Evolutionary conservation across 192 early-diverging fungal genomes (phyloP).

Genomic region (Hyaloraphidium curvatum): DNA sequence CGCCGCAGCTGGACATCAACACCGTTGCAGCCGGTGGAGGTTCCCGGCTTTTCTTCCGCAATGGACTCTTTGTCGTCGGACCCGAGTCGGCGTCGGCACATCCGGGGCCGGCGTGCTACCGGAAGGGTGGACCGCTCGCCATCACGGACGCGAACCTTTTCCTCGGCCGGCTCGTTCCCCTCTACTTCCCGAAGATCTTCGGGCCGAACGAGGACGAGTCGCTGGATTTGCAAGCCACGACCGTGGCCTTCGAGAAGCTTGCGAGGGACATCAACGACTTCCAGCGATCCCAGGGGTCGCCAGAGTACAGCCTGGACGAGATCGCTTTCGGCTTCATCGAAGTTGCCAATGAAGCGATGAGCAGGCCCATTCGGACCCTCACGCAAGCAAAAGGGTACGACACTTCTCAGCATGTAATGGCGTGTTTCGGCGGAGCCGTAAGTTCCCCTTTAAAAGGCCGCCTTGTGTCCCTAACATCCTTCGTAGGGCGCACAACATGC

Average conservation of each 20-base stretch:
- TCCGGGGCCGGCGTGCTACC: conserved; percentile 92
- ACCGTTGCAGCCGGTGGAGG: conserved; percentile 96
- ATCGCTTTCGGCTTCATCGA: conserved; percentile 85
- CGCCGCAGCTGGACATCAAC: conserved; percentile 89
- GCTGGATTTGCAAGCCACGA: conserved; percentile 45
- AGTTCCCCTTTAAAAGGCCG: too few species aligned
- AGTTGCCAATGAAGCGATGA: conserved; percentile 95
- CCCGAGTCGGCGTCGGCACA: conserved; percentile 74
- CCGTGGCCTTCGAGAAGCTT: conserved; percentile 40
- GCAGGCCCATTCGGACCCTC: conserved; percentile 75
- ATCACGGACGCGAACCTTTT: conserved; percentile 90
- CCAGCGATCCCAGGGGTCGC: not conserved
- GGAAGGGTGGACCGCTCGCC: conserved; percentile 76
- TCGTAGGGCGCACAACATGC: conserved; percentile 75
- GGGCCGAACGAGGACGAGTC: conserved; percentile 64
- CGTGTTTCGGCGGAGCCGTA: conserved; percentile 80
- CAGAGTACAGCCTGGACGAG: conserved; percentile 53
- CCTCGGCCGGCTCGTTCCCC: conserved; percentile 62
- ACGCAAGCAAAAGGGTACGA: conserved; percentile 87
- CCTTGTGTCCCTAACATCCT: too few species aligned
- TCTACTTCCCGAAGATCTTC: conserved; percentile 90
- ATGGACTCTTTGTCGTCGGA: conserved; percentile 82
- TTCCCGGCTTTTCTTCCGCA: conserved; percentile 75
- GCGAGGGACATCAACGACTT: conserved; percentile 40
- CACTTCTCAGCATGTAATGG: conserved; percentile 57